These are phyloP conservation scores for Colletotrichum agaves DNA, from an alignment of 2,329 filamentous ascomycete species.

Conservation along the genomic window DNA sequence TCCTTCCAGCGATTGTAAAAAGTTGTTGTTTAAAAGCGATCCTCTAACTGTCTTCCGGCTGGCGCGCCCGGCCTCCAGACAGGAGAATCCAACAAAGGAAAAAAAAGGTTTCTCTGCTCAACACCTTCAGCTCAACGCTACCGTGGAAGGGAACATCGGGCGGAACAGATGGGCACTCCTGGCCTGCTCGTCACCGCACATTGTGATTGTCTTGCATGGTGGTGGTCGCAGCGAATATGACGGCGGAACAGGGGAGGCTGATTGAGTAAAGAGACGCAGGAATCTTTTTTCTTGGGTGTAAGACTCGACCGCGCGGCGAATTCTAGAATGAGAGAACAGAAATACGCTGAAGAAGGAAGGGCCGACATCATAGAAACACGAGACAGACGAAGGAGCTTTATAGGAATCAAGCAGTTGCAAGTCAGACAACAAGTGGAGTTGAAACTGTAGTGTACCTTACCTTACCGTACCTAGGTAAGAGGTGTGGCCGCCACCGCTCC, in stretches of 20 bases:
- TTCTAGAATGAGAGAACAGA: conserved; percentile 35
- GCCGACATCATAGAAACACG: neutral
- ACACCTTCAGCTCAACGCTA: conserved; percentile 26
- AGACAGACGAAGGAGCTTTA: conserved; percentile 33
- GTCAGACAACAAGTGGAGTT: conserved; percentile 18
- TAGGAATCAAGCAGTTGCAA: conserved; percentile 5
- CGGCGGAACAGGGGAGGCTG: conserved; percentile 34
- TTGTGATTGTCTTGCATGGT: conserved; percentile 3
- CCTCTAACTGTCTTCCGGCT: conserved; percentile 24
- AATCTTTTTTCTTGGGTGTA: conserved; percentile 24
- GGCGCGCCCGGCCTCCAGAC: conserved; percentile 15
- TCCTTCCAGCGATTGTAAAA: conserved; percentile 22
- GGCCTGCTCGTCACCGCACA: conserved; percentile 20
- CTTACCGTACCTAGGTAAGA: too few species aligned
- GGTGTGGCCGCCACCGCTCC: too few species aligned
- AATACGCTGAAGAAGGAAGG: conserved; percentile 34
- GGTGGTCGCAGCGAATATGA: conserved; percentile 7
- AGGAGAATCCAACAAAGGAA: conserved; percentile 19
- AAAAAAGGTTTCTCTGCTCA: neutral
- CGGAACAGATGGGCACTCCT: conserved; percentile 37
- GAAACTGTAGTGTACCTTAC: too few species aligned
- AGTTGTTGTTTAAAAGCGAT: conserved; percentile 13
- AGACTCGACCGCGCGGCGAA: conserved; percentile 37
- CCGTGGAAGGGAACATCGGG: conserved; percentile 25
- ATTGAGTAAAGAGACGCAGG: conserved; percentile 30